These are phyloP conservation scores for Coniochaeta sp. DNA, from an alignment of 2,329 filamentous ascomycete species.

Conservation along the genomic window DNA sequence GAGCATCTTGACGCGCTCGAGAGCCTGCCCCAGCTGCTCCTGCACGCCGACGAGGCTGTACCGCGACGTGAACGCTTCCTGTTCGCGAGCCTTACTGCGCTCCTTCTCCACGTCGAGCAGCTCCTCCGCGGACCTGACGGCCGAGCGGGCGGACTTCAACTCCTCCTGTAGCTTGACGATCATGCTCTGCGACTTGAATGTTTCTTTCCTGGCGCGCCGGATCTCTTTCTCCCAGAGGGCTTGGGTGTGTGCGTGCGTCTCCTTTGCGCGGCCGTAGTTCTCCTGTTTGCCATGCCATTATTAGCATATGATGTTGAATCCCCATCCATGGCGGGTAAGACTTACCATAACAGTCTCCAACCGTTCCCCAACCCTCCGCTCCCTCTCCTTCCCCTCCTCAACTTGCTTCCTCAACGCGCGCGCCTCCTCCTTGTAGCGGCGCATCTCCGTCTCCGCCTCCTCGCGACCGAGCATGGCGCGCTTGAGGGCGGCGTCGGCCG, in stretches of 20 bases:
- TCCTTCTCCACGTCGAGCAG: conserved; percentile 57
- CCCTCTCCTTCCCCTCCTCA: conserved; percentile 59
- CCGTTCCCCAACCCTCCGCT: conserved; percentile 59
- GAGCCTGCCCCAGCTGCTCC: conserved; percentile 59
- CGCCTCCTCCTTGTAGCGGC: conserved; percentile 54
- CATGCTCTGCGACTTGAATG: conserved; percentile 65
- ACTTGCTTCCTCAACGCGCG: conserved; percentile 47
- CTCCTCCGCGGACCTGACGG: conserved; percentile 49
- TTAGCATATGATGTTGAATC: neutral
- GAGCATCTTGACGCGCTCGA: conserved; percentile 55
- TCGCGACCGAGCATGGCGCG: conserved; percentile 62
- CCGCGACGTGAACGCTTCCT: conserved; percentile 62
- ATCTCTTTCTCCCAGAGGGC: conserved; percentile 69
- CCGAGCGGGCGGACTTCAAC: conserved; percentile 52
- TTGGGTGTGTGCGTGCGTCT: conserved; percentile 60
- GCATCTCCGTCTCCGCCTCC: conserved; percentile 64
- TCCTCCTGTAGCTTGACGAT: conserved; percentile 69
- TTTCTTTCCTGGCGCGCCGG: conserved; percentile 61
- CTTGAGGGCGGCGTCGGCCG: conserved; percentile 58
- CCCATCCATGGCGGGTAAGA: conserved; percentile 3
- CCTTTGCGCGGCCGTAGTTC: conserved; percentile 63
- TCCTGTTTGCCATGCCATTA: conserved; percentile 43
- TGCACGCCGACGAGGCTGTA: conserved; percentile 59
- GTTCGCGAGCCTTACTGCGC: conserved; percentile 53
- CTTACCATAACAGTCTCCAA: conserved; percentile 64